Base-by-base conservation (phyloP, 208 protist species). In the Trypanosoma boissoni region DNA sequence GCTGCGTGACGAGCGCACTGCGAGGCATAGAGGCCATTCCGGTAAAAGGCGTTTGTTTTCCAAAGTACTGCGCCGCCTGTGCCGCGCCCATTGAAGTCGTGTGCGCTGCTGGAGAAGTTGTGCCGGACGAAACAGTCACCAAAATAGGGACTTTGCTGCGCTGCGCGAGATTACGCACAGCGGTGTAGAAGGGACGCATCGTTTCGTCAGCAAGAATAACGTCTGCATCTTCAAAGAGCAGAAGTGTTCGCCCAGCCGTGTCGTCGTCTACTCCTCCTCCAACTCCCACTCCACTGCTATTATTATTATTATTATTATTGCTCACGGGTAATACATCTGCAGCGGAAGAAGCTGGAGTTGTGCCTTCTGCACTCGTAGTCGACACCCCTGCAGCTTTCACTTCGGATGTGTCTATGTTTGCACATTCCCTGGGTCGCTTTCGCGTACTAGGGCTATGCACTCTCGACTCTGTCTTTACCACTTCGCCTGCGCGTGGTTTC, bases 171-270 rank as follows among this genome's bases (percentile, higher is more conserved):
- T 91, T 81, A 39, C 82, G 75, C 31, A 94, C 81, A 27, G 87
- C 73, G 5, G 80, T 72, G 64, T 94, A 94, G 44, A 94, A 85
- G 3, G 83, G 54, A 29, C 75, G 69, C 39, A 74, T 69, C 12
- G 72, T 61, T 66, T 91, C 83, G 49, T 89, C 83, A 0, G 75
- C 83, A 5, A 94, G 80, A 26, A 91, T 73, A 42, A 91, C 68
- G 65, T 94, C 87, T 2, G 80, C 87, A 45, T 88, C 80, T 43
- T 94, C 87, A 68, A 94, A 75, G n/a, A 94, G 72, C 20, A 94
- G 64, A 14, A 93, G 42, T n/a, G 83, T 88, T 26, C 60, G 51
- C 12, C 34, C 41, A 5, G 44, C 34, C 27, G 46, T 68, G 32
- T 54, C 60, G 44, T 50, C 14, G 8, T 39, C 34, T 39, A 12